Conservation (phyloP, 225 moss, liverwort and hornwort species). For the Antitrichia curtipendula region DNA sequence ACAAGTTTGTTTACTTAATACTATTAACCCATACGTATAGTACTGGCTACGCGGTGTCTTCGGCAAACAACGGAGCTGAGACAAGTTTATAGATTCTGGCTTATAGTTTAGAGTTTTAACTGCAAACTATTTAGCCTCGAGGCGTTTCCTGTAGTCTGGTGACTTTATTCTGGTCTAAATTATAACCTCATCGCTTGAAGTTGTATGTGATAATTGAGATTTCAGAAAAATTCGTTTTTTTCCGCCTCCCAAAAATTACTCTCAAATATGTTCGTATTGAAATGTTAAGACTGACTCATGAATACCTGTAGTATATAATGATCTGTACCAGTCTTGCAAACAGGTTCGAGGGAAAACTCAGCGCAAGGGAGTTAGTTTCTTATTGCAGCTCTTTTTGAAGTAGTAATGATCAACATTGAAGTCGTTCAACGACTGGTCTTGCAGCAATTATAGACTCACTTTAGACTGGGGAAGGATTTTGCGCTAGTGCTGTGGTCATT, state of each 20-base stretch:
- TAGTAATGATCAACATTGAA: no score
- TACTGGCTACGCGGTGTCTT: not conserved
- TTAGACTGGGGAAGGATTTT: not conserved
- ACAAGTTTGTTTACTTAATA: not conserved
- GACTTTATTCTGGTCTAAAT: not conserved
- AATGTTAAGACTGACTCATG: not conserved
- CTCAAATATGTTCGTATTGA: not conserved
- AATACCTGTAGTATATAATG: no score
- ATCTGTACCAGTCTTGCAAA: no score
- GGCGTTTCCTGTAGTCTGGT: not conserved
- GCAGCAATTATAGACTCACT: not conserved
- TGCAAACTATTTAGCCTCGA: no score
- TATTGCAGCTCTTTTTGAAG: no score
- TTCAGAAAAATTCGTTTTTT: not conserved
- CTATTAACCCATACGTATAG: no score
- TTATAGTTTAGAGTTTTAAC: not conserved
- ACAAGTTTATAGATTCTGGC: not conserved
- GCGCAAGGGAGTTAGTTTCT: no score
- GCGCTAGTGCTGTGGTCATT: not conserved
- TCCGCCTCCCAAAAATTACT: not conserved
- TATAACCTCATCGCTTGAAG: not conserved
- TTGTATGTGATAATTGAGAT: not conserved
- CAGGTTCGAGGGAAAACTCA: not conserved
- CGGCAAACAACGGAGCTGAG: not conserved
- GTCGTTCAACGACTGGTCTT: fast-evolving